Conservation (phyloP, 768 basidiomycete genomes). For the Lactarius sanguifluus region DNA sequence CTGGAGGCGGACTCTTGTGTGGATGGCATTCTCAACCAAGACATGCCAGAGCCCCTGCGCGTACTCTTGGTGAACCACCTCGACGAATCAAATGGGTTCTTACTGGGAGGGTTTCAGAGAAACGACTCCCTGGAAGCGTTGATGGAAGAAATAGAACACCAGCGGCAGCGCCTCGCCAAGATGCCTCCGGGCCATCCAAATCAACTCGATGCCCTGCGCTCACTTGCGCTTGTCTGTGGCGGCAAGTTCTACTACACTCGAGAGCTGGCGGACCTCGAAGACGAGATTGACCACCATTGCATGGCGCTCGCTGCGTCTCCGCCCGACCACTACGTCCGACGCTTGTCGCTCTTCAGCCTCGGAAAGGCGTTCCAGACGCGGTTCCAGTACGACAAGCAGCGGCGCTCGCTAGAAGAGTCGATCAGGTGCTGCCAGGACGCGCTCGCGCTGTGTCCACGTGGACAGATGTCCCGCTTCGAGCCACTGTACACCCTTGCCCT, state of each 20-base stretch:
- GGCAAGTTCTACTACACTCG: neutral
- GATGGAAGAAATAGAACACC: neutral
- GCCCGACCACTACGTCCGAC: slow-evolving; percentile 7
- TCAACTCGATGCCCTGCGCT: slow-evolving; percentile 10
- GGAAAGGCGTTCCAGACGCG: neutral
- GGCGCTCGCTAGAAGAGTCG: neutral
- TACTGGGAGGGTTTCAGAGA: slow-evolving; percentile 11
- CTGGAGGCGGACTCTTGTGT: slow-evolving; percentile 7
- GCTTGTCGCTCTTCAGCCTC: slow-evolving; percentile 9
- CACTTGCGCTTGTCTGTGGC: neutral
- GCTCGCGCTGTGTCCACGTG: slow-evolving; percentile 10
- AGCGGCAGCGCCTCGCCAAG: slow-evolving; percentile 4
- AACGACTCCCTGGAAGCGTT: neutral
- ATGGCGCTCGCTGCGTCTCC: slow-evolving; percentile 16
- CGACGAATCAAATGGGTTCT: slow-evolving; percentile 1
- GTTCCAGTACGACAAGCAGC: neutral
- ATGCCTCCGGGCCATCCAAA: neutral
- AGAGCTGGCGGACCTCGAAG: slow-evolving; percentile 14
- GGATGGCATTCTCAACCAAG: slow-evolving; percentile 3
- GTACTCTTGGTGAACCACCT: neutral
- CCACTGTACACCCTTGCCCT: slow-evolving; percentile 9
- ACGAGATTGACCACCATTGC: slow-evolving; percentile 7
- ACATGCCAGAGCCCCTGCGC: slow-evolving; percentile 3
- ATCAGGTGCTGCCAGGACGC: slow-evolving; percentile 13
- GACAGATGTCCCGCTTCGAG: slow-evolving; percentile 21